phyloP scores from a whole-genome alignment of 139 green algal genomes.

The Ettlia oleoabundans region DNA sequence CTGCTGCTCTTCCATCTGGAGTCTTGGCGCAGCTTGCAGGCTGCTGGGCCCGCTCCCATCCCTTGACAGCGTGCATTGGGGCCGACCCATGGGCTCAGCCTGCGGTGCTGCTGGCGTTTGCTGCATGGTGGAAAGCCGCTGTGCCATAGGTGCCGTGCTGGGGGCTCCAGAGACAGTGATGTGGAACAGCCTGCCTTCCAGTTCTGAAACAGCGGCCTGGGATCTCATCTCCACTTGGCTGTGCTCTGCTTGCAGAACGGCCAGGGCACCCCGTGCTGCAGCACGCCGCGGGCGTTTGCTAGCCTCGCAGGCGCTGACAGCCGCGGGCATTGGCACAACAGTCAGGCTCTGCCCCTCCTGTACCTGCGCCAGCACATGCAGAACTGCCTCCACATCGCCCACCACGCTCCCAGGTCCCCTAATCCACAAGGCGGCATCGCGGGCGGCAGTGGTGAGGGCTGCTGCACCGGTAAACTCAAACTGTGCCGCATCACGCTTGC shows the following conservation, averaged over 20 bases:
- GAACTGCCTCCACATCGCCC: neutral
- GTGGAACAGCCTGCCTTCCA: conserved; percentile 4
- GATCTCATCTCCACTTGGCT: too few species aligned
- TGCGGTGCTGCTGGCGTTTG: neutral
- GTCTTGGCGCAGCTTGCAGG: too few species aligned
- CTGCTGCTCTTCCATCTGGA: too few species aligned
- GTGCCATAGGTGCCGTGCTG: too few species aligned
- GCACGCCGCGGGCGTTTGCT: conserved; percentile 15
- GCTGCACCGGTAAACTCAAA: too few species aligned
- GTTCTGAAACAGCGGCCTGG: neutral
- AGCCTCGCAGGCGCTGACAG: neutral
- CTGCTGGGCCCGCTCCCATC: too few species aligned
- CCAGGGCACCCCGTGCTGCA: neutral
- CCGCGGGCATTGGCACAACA: neutral
- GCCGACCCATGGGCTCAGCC: too few species aligned
- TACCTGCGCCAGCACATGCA: neutral
- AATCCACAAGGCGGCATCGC: neutral
- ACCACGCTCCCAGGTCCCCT: neutral
- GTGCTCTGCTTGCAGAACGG: conserved; percentile 3
- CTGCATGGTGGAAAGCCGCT: too few species aligned
- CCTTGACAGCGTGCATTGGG: too few species aligned
- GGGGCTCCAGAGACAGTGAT: too few species aligned
- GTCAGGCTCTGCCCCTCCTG: conserved; percentile 16
- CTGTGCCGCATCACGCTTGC: too few species aligned
- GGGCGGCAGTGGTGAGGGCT: neutral